Conservation (phyloP, 2,329 filamentous ascomycete species). For the Polytolypa hystricis region DNA sequence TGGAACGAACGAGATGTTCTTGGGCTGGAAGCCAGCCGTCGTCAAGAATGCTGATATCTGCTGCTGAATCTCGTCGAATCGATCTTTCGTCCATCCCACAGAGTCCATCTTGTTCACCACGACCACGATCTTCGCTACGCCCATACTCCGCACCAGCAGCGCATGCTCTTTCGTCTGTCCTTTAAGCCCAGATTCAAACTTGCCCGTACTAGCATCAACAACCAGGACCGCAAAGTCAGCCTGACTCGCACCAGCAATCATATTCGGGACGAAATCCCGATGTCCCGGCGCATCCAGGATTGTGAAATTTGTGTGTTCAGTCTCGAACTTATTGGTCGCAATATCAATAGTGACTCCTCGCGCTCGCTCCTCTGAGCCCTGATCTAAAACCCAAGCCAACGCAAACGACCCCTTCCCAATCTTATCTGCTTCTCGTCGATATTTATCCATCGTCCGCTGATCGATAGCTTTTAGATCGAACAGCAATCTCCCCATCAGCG, state of each 20-base stretch:
- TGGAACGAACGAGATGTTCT: constrained; percentile 77
- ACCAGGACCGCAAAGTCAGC: constrained; percentile 93
- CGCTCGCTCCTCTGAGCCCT: constrained; percentile 76
- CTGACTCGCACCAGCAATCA: constrained; percentile 94
- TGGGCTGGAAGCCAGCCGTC: constrained; percentile 67
- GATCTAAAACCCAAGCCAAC: constrained; percentile 92
- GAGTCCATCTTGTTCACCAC: constrained; percentile 94
- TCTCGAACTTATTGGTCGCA: constrained; percentile 89
- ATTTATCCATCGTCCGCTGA: constrained; percentile 76
- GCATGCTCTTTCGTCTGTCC: constrained; percentile 94
- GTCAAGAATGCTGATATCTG: constrained; percentile 75
- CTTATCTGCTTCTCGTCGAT: constrained; percentile 75
- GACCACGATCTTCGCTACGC: constrained; percentile 76
- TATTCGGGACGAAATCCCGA: constrained; percentile 93
- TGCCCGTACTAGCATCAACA: constrained; percentile 79
- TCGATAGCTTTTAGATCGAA: constrained; percentile 83
- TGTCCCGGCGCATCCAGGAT: constrained; percentile 94
- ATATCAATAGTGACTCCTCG: constrained; percentile 95
- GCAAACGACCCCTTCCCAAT: constrained; percentile 94
- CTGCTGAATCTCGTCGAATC: constrained; percentile 75
- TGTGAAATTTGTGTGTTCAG: constrained; percentile 74
- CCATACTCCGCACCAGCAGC: constrained; percentile 77
- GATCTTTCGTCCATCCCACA: constrained; percentile 67
- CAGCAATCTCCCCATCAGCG: constrained; percentile 88
- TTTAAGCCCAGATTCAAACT: constrained; percentile 85